Conservation (phyloP, 148 eudicot species). For the Rhododendron griersonianum region DNA sequence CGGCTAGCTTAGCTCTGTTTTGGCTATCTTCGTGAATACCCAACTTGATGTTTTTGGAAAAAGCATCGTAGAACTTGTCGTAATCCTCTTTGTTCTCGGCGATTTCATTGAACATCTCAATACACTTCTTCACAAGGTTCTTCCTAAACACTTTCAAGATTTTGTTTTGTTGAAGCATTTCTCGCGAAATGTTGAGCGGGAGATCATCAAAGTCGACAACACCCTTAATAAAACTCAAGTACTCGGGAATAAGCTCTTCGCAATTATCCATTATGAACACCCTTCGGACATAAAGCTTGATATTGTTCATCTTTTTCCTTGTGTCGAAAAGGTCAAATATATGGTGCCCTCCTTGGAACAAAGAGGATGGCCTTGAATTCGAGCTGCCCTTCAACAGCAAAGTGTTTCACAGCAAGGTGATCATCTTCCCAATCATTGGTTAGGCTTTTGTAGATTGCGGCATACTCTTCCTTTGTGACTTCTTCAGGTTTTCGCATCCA, state of each 20-base stretch:
- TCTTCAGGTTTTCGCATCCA: constrained; percentile 7
- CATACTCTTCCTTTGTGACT: constrained; percentile 4
- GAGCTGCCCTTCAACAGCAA: not conserved
- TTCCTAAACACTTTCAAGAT: constrained; percentile 5
- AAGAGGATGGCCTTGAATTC: constrained; percentile 11
- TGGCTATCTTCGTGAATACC: constrained; percentile 3
- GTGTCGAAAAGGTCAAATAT: constrained; percentile 9
- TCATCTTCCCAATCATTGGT: constrained; percentile 12
- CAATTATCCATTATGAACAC: constrained; percentile 13
- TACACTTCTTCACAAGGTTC: constrained; percentile 9
- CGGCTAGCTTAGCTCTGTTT: not conserved
- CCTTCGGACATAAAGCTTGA: constrained; percentile 4
- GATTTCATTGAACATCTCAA: constrained; percentile 7
- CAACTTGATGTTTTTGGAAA: constrained; percentile 5
- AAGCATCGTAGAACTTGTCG: constrained; percentile 1
- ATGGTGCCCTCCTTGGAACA: not conserved
- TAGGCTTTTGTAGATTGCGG: constrained; percentile 1
- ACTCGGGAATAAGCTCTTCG: constrained; percentile 7
- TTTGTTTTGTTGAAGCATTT: constrained; percentile 9
- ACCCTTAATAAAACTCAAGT: constrained; percentile 1
- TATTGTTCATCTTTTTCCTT: not conserved
- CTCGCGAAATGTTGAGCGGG: not conserved
- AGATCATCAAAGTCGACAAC: constrained; percentile 7
- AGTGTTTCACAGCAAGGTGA: constrained; percentile 11
- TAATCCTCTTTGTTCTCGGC: constrained; percentile 8